phyloP scores from a whole-genome alignment of 768 basidiomycete genomes.

The Tephrocybe rancida region DNA sequence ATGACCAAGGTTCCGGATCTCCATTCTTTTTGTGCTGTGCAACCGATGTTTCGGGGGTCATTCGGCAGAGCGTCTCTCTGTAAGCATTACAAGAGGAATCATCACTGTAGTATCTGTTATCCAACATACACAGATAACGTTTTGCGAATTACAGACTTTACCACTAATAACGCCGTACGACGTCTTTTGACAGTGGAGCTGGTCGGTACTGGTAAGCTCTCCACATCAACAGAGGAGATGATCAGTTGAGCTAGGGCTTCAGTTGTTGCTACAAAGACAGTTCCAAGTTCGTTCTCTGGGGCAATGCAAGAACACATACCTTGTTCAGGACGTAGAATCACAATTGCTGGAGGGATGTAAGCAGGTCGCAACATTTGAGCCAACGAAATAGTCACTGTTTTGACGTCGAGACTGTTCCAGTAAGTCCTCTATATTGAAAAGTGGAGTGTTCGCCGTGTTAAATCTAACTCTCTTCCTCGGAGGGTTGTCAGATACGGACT shows the following conservation, averaged over 20 bases:
- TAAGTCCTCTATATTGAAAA: conserved; percentile 28
- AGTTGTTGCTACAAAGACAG: conserved; percentile 24
- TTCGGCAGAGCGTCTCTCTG: conserved; percentile 20
- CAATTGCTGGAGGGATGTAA: conserved; percentile 29
- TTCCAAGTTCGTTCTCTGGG: neutral
- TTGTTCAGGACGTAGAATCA: conserved; percentile 29
- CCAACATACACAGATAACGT: neutral
- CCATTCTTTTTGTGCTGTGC: conserved; percentile 25
- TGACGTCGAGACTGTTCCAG: conserved; percentile 32
- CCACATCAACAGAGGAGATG: conserved; percentile 24
- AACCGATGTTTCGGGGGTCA: conserved; percentile 20
- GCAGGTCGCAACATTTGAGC: neutral
- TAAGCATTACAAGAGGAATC: conserved; percentile 20
- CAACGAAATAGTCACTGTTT: conserved; percentile 34
- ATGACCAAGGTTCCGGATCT: conserved; percentile 25
- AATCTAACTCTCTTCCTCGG: conserved; percentile 9
- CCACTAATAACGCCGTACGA: conserved; percentile 32
- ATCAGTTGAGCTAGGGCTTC: conserved; percentile 28
- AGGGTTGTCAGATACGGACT: conserved; percentile 8
- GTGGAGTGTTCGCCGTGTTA: conserved; percentile 34
- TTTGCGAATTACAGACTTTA: conserved; percentile 26
- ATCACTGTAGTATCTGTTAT: conserved; percentile 21
- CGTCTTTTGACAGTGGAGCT: conserved; percentile 15
- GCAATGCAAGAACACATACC: conserved; percentile 17
- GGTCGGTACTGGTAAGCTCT: conserved; percentile 23